A percentile compares a stretch with the other conserved stretches of the same genome.
phyloP scores from a whole-genome alignment of 257 asterid species.

The Ilex asprella region DNA sequence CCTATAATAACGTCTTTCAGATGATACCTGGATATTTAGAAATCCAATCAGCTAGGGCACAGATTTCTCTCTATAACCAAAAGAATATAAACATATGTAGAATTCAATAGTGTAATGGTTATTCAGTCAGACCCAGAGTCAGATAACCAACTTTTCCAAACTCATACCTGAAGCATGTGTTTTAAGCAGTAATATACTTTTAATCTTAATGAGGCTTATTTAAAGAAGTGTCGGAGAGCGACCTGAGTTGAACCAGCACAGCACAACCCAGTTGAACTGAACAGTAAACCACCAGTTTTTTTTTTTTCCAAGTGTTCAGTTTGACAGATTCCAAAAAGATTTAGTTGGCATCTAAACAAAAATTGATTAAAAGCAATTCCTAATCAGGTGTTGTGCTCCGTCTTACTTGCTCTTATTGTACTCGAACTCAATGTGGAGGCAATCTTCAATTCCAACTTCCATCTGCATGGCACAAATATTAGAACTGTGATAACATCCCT shows the following conservation, averaged over 20 bases:
- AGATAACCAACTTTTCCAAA: too few species aligned
- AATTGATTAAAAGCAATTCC: not conserved
- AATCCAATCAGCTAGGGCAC: constrained; percentile 17
- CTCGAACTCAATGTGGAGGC: constrained; percentile 98
- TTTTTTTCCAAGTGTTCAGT: too few species aligned
- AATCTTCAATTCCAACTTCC: constrained; percentile 99
- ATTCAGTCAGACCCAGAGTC: too few species aligned
- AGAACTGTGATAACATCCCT: constrained; percentile 2
- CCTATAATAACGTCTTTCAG: constrained; percentile 93
- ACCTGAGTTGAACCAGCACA: constrained; percentile 3
- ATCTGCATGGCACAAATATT: constrained; percentile 45
- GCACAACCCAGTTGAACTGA: not conserved
- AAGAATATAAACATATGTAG: too few species aligned
- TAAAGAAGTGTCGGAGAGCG: not conserved
- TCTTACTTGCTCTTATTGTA: constrained; percentile 97
- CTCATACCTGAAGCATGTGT: too few species aligned
- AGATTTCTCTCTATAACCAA: not conserved
- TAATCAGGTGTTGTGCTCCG: not conserved
- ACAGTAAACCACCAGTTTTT: too few species aligned
- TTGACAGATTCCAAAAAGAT: too few species aligned
- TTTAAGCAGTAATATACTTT: too few species aligned
- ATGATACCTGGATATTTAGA: constrained; percentile 70
- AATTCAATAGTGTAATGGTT: too few species aligned
- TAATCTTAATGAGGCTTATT: too few species aligned
- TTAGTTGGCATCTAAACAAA: not conserved